A percentile compares a stretch with the other conserved stretches of the same genome.
These are phyloP conservation scores for Chaetomiaceae sp. DNA, from an alignment of 2,329 filamentous ascomycete genomes.

Conservation along the genomic window DNA sequence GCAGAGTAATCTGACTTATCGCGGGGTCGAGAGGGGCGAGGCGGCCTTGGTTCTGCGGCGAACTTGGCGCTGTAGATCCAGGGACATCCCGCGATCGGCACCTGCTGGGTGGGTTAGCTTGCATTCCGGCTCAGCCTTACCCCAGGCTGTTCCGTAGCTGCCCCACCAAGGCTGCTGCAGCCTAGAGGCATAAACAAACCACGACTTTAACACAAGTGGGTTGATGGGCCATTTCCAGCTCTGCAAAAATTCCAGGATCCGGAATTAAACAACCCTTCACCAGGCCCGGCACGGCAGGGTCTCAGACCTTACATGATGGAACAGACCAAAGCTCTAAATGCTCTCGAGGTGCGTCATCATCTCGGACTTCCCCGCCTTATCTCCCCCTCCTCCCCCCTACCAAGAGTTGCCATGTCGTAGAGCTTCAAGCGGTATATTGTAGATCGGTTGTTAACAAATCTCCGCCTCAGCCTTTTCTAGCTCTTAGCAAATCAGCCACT, in stretches of 20 bases:
- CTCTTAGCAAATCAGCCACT: slow-evolving; percentile 78
- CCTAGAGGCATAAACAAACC: slow-evolving; percentile 4
- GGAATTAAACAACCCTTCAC: slow-evolving; percentile 15
- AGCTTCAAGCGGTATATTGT: neutral
- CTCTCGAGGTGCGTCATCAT: slow-evolving; percentile 50
- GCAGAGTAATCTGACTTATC: neutral
- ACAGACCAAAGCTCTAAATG: slow-evolving; percentile 64
- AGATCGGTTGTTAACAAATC: neutral
- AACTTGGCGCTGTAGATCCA: slow-evolving; percentile 11
- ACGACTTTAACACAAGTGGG: slow-evolving; percentile 8
- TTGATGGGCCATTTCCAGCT: neutral
- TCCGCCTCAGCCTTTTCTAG: slow-evolving; percentile 73
- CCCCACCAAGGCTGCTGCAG: slow-evolving; percentile 16
- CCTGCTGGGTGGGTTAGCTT: neutral
- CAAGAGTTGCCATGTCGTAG: neutral
- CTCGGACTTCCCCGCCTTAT: neutral
- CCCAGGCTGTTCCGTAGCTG: neutral
- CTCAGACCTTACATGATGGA: slow-evolving; percentile 51
- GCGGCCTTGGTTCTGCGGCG: neutral
- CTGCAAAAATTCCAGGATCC: neutral
- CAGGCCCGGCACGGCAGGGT: neutral
- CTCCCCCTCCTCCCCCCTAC: neutral
- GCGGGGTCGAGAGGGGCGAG: neutral
- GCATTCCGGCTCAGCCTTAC: neutral
- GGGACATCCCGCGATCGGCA: slow-evolving; percentile 6